A percentile compares a stretch with the other conserved stretches of the same genome.
phyloP scores from a whole-genome alignment of 805 yeast genomes.

The Zygotorulaspora florentina region DNA sequence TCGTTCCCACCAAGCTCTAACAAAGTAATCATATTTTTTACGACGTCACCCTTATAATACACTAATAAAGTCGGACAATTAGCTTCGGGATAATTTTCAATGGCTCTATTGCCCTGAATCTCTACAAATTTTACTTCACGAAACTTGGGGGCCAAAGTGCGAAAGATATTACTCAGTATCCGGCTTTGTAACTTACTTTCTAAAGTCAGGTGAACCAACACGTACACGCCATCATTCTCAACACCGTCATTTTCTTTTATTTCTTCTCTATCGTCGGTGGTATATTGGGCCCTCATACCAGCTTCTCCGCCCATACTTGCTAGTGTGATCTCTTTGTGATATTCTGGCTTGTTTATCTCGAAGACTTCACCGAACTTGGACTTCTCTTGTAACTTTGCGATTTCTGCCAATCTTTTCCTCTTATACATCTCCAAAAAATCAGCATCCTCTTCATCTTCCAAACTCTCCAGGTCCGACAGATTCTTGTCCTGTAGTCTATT shows the following conservation, averaged over 20 bases:
- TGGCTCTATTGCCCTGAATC: slow-evolving; percentile 85
- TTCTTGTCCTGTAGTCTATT: slow-evolving; percentile 74
- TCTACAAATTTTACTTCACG: slow-evolving; percentile 87
- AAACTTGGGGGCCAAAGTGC: slow-evolving; percentile 58
- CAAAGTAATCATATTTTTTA: slow-evolving; percentile 77
- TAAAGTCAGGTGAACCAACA: slow-evolving; percentile 72
- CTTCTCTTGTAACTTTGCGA: slow-evolving; percentile 52
- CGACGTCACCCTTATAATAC: slow-evolving; percentile 72
- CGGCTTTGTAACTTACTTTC: slow-evolving; percentile 70
- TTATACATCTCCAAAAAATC: slow-evolving; percentile 79
- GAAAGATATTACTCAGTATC: slow-evolving; percentile 56
- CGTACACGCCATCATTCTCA: slow-evolving; percentile 43
- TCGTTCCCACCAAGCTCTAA: slow-evolving; percentile 81
- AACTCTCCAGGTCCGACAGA: slow-evolving; percentile 75
- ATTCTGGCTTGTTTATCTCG: slow-evolving; percentile 83
- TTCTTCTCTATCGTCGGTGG: neutral
- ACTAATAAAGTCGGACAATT: slow-evolving; percentile 90
- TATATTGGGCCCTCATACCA: neutral
- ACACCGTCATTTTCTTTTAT: slow-evolving; percentile 3
- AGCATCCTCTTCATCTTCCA: slow-evolving; percentile 92
- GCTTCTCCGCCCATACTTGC: slow-evolving; percentile 48
- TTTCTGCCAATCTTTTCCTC: slow-evolving; percentile 69
- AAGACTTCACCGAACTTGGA: slow-evolving; percentile 70
- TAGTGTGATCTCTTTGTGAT: slow-evolving; percentile 76
- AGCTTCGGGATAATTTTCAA: slow-evolving; percentile 84